Percentiles rank a stretch among this genome's conserved stretches.
These are phyloP conservation scores for Phylloporus rhodoxanthus DNA, from an alignment of 768 basidiomycete species.

Conservation along the genomic window DNA sequence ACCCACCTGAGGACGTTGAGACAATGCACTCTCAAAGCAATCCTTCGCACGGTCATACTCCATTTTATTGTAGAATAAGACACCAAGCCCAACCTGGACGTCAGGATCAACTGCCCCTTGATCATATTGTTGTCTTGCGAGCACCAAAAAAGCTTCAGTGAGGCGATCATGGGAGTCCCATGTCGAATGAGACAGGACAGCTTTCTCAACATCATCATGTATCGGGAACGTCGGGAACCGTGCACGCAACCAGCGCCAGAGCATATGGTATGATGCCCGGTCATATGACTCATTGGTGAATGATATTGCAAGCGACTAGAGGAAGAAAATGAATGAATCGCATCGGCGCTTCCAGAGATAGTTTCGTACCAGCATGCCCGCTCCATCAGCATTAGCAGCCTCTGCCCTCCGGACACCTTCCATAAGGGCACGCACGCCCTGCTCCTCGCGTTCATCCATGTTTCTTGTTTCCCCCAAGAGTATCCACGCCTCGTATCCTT, in stretches of 20 bases:
- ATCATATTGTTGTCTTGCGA: conserved; percentile 79
- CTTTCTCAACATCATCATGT: conserved; percentile 49
- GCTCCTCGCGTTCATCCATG: conserved; percentile 85
- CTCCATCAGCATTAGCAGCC: conserved; percentile 53
- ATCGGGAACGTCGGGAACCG: conserved; percentile 55
- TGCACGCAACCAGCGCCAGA: conserved; percentile 78
- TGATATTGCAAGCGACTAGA: conserved; percentile 87
- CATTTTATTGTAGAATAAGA: conserved; percentile 83
- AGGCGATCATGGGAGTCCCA: conserved; percentile 83
- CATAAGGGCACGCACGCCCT: conserved; percentile 71
- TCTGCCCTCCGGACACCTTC: conserved; percentile 69
- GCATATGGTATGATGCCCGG: conserved; percentile 75
- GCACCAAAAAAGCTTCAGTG: conserved; percentile 74
- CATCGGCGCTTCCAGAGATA: background rate
- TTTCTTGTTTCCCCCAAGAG: conserved; percentile 83
- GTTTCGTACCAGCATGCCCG: conserved; percentile 65
- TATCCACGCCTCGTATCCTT: conserved; percentile 88
- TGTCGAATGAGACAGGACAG: conserved; percentile 49
- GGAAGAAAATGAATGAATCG: conserved; percentile 8
- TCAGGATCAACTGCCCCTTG: conserved; percentile 76
- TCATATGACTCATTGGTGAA: conserved; percentile 95
- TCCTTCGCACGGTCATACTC: conserved; percentile 89
- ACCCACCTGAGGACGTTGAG: conserved; percentile 64
- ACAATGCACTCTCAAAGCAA: conserved; percentile 87
- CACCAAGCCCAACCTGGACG: conserved; percentile 88